phyloP scores from a whole-genome alignment of 2,329 filamentous ascomycete species.

The Phyllosticta citribraziliensis region DNA sequence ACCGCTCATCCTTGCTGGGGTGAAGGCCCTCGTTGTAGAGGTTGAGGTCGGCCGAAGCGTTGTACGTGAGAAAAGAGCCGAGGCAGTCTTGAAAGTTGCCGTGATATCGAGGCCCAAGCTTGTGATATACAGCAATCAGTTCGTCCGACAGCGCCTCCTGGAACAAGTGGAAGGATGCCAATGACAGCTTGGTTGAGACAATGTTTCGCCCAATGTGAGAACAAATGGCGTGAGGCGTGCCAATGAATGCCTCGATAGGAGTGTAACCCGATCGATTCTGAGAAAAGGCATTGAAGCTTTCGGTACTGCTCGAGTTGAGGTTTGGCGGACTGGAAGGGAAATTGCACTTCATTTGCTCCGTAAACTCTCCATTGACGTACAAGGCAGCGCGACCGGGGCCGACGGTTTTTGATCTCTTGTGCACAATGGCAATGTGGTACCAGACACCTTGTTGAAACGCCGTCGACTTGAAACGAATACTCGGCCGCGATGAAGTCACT shows the following conservation, averaged over 20 bases:
- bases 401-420: conserved; percentile 67
- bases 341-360: conserved; percentile 80
- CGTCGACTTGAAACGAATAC: conserved; percentile 82
- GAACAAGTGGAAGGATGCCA: conserved; percentile 83
- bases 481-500: conserved; percentile 73
- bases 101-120: conserved; percentile 81
- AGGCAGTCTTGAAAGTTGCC: conserved; percentile 96
- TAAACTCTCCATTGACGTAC: conserved; percentile 88
- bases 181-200: conserved; percentile 72
- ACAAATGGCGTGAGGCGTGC: conserved; percentile 82
- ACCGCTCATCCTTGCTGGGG: conserved; percentile 79
- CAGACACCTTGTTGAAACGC: conserved; percentile 67
- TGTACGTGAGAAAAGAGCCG: conserved; percentile 92
- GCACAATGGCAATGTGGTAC: conserved; percentile 90
- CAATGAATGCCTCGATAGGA: conserved; percentile 83
- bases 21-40: conserved; percentile 85
- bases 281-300: conserved; percentile 61
- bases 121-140: conserved; percentile 79
- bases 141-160: conserved; percentile 85
- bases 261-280: conserved; percentile 45
- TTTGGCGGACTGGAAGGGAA: conserved; percentile 71
- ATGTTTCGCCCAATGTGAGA: conserved; percentile 62
- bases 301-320: conserved; percentile 47
- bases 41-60: conserved; percentile 81
- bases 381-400: conserved; percentile 72